These are phyloP conservation scores for Colletotrichum lentis DNA, from an alignment of 2,329 filamentous ascomycete species.

Conservation along the genomic window DNA sequence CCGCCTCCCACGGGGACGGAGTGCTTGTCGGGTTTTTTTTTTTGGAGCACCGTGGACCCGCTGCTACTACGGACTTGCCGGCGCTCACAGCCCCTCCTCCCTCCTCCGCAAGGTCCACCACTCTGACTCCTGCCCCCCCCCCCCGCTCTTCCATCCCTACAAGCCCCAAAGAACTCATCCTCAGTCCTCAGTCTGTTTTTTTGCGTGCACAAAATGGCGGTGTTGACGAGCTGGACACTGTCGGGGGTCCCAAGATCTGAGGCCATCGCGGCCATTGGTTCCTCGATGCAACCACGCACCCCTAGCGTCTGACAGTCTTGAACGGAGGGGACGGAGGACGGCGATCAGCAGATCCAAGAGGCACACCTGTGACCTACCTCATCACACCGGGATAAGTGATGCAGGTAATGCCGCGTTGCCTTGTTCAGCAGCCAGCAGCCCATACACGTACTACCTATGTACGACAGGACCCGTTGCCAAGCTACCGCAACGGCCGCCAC, in stretches of 20 bases:
- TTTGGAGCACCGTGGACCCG: slow-evolving; percentile 7
- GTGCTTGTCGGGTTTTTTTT: slow-evolving; percentile 11
- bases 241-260: slow-evolving; percentile 27
- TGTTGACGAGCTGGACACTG: slow-evolving; percentile 21
- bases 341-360: slow-evolving; percentile 35
- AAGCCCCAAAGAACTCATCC: not conserved
- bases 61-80: slow-evolving; percentile 31
- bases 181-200: not conserved
- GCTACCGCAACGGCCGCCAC: not conserved
- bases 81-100: slow-evolving; percentile 31
- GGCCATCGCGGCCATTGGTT: slow-evolving; percentile 32
- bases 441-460: too few relatives aligned
- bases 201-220: slow-evolving; percentile 15
- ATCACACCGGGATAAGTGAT: slow-evolving; percentile 1
- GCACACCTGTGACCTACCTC: slow-evolving; percentile 14
- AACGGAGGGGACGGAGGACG: slow-evolving; percentile 14
- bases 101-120: slow-evolving; percentile 18
- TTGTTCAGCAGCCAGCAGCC: slow-evolving; percentile 10
- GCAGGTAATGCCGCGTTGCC: slow-evolving; percentile 1
- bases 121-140: slow-evolving; percentile 8
- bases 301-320: slow-evolving; percentile 26
- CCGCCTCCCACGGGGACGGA: slow-evolving; percentile 14
- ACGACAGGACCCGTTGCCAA: slow-evolving; percentile 8
- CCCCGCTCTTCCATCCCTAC: not conserved
- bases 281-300: slow-evolving; percentile 13